Evolutionary conservation across 139 green algal species (phyloP), one percentile per base, ranked within the genome.

Genomic region (Choricystis sp.): DNA sequence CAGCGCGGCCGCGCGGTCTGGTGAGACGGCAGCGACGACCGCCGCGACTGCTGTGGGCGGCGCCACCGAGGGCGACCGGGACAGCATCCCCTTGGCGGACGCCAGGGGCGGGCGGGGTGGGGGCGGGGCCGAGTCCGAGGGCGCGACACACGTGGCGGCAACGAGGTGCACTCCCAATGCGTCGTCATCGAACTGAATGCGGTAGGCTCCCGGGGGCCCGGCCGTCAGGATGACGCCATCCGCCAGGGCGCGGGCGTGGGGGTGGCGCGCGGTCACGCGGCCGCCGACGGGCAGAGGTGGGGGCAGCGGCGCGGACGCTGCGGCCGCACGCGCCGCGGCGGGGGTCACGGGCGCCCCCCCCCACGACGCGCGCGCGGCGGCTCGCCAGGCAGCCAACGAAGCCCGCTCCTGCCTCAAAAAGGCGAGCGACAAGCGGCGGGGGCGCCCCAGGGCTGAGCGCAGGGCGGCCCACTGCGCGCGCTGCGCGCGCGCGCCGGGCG

Each of bases 141-240:
- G 81, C 77, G 86, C 85, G 19, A 91, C 68, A 61, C 87, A 79
- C 19, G 79, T 74, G 72, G 91, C 85, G 1, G 60, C 62, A 4
- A 96, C 77, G 55, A 89, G 69, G 78, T 95, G 80, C 25, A 88
- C 84, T n/a, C 82, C 77, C 40, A 96, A 80, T 64, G 96, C 83
- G 19, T 68, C 69, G 56, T 80, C 58, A 59, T 88, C 75, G 71
- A 96, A 96, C 74, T 94, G 87, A 3, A 95, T 78, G 63, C 86
- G 79, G 69, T 60, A 74, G 25, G 21, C 19, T 27, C 26, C 49
- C 16, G 26, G 73, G 40, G 73, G 66, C 31, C 79, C 80, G 23
- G 83, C 80, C 1, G 88, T 95, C 14, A 97, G 79, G 57, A 97
- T 73, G n/a, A 71, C 72, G 31, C 90, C 90, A 52, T 93, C 86